A percentile compares a stretch with the other conserved stretches of the same genome.
Evolutionary conservation across 345 rosid species (phyloP).

Genomic region (Populus nigra): DNA sequence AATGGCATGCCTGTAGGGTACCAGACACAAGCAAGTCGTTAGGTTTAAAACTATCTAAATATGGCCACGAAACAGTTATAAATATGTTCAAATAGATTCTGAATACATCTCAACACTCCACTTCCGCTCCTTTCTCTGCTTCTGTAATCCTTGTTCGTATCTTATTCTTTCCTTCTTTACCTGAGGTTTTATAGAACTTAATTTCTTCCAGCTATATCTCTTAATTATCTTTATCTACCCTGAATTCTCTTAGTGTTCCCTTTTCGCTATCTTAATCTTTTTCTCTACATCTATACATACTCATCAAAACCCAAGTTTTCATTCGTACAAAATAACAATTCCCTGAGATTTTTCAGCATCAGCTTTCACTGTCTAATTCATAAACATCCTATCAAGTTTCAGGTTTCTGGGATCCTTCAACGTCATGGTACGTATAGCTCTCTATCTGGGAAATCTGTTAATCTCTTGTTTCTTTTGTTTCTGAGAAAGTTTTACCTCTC

Average conservation of each 20-base stretch:
- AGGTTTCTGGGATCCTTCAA: background rate
- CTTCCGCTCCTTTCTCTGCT: background rate
- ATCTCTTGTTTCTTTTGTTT: background rate
- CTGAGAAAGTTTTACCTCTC: background rate
- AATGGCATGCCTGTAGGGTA: no score
- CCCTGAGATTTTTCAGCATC: background rate
- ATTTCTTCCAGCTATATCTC: background rate
- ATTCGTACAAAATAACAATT: background rate
- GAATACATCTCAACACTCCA: background rate
- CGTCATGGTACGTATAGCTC: slow-evolving; percentile 20
- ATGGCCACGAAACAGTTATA: background rate
- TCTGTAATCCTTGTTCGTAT: background rate
- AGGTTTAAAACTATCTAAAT: background rate
- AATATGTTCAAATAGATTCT: background rate
- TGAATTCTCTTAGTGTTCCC: no score
- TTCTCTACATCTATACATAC: background rate
- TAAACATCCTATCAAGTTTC: background rate
- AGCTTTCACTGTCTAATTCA: background rate
- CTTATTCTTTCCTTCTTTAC: background rate
- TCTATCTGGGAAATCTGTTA: background rate
- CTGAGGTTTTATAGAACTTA: background rate
- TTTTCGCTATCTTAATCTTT: background rate
- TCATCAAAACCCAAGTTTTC: background rate
- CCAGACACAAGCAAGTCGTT: background rate
- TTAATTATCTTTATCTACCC: background rate